Conservation (phyloP, 1,284 basidiomycete genomes). For the Marasmius oreades region DNA sequence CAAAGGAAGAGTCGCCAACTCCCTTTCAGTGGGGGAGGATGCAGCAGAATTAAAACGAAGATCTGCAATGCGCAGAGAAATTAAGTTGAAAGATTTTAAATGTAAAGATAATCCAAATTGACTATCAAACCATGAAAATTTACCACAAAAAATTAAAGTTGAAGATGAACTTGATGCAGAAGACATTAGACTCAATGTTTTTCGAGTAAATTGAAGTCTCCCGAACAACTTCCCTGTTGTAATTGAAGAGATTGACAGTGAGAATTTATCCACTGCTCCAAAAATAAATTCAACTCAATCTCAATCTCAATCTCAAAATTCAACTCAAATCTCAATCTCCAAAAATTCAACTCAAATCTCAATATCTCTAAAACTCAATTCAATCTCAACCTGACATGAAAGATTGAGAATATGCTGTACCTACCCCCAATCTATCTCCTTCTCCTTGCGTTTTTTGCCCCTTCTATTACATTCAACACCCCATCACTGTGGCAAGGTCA, state of each 20-base stretch:
- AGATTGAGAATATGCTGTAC: too few species aligned
- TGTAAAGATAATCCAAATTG: neutral
- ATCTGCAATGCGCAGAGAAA: conserved; percentile 7
- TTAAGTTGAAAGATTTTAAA: neutral
- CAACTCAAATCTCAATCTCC: too few species aligned
- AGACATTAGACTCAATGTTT: neutral
- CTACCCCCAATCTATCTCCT: too few species aligned
- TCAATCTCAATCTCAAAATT: too few species aligned
- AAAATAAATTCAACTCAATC: too few species aligned
- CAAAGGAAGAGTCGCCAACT: conserved; percentile 1
- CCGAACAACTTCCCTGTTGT: conserved; percentile 2
- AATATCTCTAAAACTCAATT: too few species aligned
- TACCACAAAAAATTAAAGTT: neutral
- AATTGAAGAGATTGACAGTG: neutral
- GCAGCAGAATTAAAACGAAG: neutral
- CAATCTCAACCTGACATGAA: too few species aligned
- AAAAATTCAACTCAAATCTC: too few species aligned
- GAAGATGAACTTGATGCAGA: neutral
- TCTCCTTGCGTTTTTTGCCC: too few species aligned
- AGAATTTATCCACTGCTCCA: neutral
- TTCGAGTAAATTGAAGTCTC: neutral
- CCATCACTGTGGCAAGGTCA: too few species aligned
- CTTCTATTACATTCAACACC: too few species aligned
- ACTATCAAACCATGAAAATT: neutral
- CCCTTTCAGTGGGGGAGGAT: conserved; percentile 15